These are phyloP conservation scores for Rhizopogon roseolus DNA, from an alignment of 768 basidiomycete genomes.

Conservation along the genomic window DNA sequence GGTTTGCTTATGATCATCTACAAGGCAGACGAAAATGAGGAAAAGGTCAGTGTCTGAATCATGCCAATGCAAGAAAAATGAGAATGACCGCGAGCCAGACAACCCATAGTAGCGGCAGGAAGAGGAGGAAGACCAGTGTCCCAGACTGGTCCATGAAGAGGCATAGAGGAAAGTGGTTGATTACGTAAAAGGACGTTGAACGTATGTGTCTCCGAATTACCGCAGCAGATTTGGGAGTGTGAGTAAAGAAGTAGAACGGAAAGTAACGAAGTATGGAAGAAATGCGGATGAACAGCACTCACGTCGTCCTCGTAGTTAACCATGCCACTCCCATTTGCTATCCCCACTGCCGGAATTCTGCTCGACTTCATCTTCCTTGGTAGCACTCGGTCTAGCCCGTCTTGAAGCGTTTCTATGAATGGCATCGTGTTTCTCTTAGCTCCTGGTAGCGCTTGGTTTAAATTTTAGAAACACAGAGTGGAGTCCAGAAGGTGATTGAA, in stretches of 20 bases:
- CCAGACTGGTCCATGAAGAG: constrained; percentile 38
- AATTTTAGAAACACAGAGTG: too few relatives aligned
- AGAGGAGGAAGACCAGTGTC: constrained; percentile 55
- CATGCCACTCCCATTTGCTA: constrained; percentile 55
- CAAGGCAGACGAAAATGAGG: constrained; percentile 4
- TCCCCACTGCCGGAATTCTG: constrained; percentile 42
- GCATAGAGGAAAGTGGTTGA: constrained; percentile 21
- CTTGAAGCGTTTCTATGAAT: constrained; percentile 23
- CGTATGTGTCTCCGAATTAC: neutral
- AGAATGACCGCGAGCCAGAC: constrained; percentile 65
- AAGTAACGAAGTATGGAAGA: constrained; percentile 3
- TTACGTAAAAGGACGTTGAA: constrained; percentile 28
- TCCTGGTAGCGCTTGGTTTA: neutral
- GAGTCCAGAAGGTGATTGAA: neutral
- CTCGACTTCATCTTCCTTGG: constrained; percentile 13
- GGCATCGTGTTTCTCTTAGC: constrained; percentile 13
- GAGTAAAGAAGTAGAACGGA: constrained; percentile 11
- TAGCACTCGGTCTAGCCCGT: constrained; percentile 26
- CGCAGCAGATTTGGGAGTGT: constrained; percentile 13
- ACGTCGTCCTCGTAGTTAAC: constrained; percentile 70
- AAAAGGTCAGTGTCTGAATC: constrained; percentile 11
- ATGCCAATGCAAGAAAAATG: constrained; percentile 7
- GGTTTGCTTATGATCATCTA: constrained; percentile 90
- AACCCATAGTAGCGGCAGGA: constrained; percentile 60
- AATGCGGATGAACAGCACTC: constrained; percentile 28